These are phyloP conservation scores for Aegilops umbellulata DNA, from an alignment of 176 grass and related monocot genomes.

Conservation along the genomic window DNA sequence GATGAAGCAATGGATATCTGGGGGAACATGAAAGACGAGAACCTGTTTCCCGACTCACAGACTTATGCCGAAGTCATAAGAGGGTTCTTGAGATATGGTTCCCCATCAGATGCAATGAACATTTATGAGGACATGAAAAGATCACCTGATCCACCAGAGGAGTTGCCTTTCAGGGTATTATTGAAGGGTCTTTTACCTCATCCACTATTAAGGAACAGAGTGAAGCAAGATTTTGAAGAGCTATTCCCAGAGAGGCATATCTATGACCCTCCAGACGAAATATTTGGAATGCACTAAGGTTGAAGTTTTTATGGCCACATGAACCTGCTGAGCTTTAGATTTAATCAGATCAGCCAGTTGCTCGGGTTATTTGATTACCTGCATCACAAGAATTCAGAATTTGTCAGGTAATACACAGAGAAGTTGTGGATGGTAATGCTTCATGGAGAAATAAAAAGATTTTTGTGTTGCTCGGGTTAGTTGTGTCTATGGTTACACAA, in stretches of 20 bases:
- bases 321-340: neutral
- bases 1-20: constrained; percentile 80
- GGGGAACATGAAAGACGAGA: constrained; percentile 76
- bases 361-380: neutral
- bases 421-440: constrained; percentile 20
- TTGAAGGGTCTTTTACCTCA: constrained; percentile 90
- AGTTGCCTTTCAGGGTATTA: constrained; percentile 88
- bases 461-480: neutral
- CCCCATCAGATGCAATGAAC: constrained; percentile 94
- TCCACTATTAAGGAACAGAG: constrained; percentile 79
- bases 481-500: neutral
- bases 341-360: constrained; percentile 6
- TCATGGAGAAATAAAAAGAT: neutral
- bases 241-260: constrained; percentile 88
- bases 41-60: constrained; percentile 80
- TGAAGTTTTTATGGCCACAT: neutral
- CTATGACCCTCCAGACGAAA: constrained; percentile 95
- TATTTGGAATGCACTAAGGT: constrained; percentile 81
- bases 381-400: constrained; percentile 11
- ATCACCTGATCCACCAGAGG: constrained; percentile 80
- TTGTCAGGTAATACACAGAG: neutral
- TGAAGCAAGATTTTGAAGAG: constrained; percentile 98
- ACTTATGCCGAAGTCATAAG: constrained; percentile 94
- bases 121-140: constrained; percentile 92
- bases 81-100: constrained; percentile 86